Base-by-base conservation (phyloP, 176 grass and related monocot genomes). In the Carex pumila region DNA sequence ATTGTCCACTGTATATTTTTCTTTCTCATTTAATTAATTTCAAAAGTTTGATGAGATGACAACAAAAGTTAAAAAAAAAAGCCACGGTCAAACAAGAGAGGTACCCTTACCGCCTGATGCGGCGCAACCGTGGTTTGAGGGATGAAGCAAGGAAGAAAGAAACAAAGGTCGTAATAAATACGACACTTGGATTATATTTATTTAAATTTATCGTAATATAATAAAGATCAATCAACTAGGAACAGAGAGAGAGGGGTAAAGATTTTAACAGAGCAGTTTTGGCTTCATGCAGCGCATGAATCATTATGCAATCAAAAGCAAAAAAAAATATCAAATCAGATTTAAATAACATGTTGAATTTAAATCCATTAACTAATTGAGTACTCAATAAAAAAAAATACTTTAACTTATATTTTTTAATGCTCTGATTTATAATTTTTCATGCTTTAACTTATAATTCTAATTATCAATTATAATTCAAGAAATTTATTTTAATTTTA, bases 131-230 rank as follows among this genome's bases (percentile, higher is more conserved):
- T 68, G 34, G 80, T 31, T 67, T 68, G 34, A 83, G 80, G 80
- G 17, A 83, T 39, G 53, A 78, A 78, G 64, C 31, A 52, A 52
- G 71, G 71, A 62, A 81, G 25, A 21, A 68, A 68, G 15, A 83
- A 83, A 83, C 80, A 83, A 31, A 83, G 60, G 80, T 83, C 80
- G 58, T 83, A 53, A 83, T 83, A 17, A 83, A 83, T 83, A 82
- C 61, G 36, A 41, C 49, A 76, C 49, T 55, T 76, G 72, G 47
- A 76, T 55, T 76, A 21, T 49, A 49, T 49, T 49, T 2, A 49
- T 49, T 49, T 49, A 49, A 49, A n/a, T 76, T 30, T 41, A 70
- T 41, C 7, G 32, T 13, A 69, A 54, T 75, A 53, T 29, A 63
- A 31, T 36, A 50, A 15, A 9, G 37, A 45, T 45, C 37, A 65